Conservation (phyloP, 495 filamentous ascomycete species). For the Evernia prunastri region DNA sequence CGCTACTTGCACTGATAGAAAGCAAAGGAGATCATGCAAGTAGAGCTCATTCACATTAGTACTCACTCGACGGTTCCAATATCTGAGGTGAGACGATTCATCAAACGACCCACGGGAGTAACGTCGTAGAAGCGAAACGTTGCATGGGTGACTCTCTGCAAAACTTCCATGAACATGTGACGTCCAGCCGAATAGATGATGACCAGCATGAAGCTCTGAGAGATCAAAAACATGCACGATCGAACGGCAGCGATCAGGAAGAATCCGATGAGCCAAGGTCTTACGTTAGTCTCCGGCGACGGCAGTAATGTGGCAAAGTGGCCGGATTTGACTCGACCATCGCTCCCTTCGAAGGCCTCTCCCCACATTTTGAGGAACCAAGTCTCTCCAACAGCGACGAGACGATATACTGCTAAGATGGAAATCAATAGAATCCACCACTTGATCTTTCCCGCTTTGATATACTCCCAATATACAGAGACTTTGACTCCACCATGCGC, state of each 20-base stretch:
- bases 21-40: background rate
- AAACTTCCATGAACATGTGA: constrained; percentile 59
- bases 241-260: constrained; percentile 53
- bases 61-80: constrained; percentile 64
- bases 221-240: constrained; percentile 47
- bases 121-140: constrained; percentile 85
- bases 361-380: constrained; percentile 87
- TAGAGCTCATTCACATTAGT: background rate
- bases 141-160: constrained; percentile 63
- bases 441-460: constrained; percentile 63
- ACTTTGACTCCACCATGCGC: constrained; percentile 68
- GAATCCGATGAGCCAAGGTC: constrained; percentile 67
- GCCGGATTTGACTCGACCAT: constrained; percentile 28
- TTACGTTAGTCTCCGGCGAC: constrained; percentile 56
- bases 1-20: background rate
- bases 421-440: constrained; percentile 63
- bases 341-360: constrained; percentile 54
- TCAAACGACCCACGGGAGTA: constrained; percentile 73
- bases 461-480: constrained; percentile 73
- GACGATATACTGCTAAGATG: constrained; percentile 53
- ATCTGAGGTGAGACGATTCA: constrained; percentile 82
- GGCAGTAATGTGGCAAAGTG: constrained; percentile 57
- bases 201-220: constrained; percentile 55
- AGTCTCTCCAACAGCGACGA: constrained; percentile 52
- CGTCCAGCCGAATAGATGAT: constrained; percentile 73